Conservation (phyloP, 1,284 basidiomycete species). For the Moniliophthora roreri region DNA sequence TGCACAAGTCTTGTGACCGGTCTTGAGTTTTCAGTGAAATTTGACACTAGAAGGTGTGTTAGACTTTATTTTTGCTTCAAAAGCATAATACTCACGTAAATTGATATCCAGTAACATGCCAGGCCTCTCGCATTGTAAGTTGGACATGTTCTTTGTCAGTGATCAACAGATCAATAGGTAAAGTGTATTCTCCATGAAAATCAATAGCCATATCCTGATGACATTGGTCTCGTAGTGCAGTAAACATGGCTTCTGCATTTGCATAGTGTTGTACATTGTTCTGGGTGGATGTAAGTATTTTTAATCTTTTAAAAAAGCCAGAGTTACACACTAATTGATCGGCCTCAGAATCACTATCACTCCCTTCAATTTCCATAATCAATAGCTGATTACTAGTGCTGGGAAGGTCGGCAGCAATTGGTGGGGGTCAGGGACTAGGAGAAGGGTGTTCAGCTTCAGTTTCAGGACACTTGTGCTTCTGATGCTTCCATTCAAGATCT, state of each 20-base stretch:
- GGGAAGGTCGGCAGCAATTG: no score
- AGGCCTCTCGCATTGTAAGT: constrained; percentile 20
- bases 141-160: constrained; percentile 15
- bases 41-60: background rate
- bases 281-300: no score
- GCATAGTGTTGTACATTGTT: no score
- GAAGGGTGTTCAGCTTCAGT: no score
- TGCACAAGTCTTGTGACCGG: background rate
- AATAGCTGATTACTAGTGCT: no score
- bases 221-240: background rate
- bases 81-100: constrained; percentile 19
- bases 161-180: constrained; percentile 16
- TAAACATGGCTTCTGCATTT: background rate
- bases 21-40: background rate
- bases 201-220: background rate
- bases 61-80: background rate
- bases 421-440: no score
- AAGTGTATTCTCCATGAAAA: constrained; percentile 16
- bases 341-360: no score
- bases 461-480: no score
- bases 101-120: constrained; percentile 20
- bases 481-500: no score
- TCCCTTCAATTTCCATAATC: no score
- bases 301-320: no score
- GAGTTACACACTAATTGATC: no score